Conservation (phyloP, 768 basidiomycete genomes). For the Collybia mongolica region DNA sequence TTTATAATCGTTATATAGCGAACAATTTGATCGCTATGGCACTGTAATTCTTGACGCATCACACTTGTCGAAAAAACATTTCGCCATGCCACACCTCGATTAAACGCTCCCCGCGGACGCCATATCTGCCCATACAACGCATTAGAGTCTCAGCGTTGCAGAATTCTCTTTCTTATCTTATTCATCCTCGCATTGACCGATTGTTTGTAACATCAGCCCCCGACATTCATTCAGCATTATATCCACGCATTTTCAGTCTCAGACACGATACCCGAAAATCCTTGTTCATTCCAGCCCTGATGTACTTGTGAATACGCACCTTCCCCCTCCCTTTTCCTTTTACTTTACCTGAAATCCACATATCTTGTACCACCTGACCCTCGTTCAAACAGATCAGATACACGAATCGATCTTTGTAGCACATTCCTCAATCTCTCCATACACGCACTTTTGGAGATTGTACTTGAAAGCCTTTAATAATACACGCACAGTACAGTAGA, state of each 20-base stretch:
- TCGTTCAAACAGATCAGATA: conserved; percentile 6
- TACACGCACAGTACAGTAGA: no score
- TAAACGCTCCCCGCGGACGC: no score
- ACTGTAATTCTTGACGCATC: background rate
- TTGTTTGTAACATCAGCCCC: no score
- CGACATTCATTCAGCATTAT: no score
- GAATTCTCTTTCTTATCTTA: background rate
- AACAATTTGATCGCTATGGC: conserved; percentile 44
- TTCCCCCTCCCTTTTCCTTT: background rate
- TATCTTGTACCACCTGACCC: conserved; percentile 1
- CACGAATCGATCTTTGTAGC: conserved; percentile 7
- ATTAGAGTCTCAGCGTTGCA: background rate
- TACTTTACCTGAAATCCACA: background rate
- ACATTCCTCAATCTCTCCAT: conserved; percentile 2
- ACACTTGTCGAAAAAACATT: no score
- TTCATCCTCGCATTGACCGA: background rate
- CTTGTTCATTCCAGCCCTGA: no score
- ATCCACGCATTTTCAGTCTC: no score
- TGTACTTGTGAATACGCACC: no score
- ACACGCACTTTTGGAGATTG: conserved; percentile 14
- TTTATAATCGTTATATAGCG: conserved; percentile 32
- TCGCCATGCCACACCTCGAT: no score
- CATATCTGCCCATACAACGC: background rate
- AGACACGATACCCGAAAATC: no score
- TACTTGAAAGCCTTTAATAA: conserved; percentile 9